A percentile compares a stretch with the other conserved stretches of the same genome.
Conservation (phyloP, 78 protist genomes). For the Polysphondylium violaceum region DNA sequence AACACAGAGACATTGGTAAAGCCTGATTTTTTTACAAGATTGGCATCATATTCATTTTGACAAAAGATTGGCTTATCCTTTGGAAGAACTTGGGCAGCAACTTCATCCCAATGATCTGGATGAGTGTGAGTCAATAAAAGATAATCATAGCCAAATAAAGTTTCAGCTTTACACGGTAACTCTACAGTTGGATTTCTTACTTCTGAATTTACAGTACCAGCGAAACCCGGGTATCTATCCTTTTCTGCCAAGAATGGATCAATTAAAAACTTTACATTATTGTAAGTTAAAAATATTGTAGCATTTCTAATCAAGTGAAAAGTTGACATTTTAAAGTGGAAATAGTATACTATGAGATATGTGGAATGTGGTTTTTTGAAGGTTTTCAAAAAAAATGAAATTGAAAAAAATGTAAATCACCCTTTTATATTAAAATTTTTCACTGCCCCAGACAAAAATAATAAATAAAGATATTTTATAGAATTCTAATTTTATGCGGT, state of each 20-base stretch:
- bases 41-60: neutral
- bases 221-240: neutral
- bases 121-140: neutral
- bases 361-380: too few relatives aligned
- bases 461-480: too few relatives aligned
- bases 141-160: neutral
- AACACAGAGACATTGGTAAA: neutral
- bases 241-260: neutral
- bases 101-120: slow-evolving; percentile 27
- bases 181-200: neutral
- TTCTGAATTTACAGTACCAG: neutral
- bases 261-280: neutral
- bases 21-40: neutral
- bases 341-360: too few relatives aligned
- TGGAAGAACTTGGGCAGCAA: neutral
- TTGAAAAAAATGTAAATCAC: too few relatives aligned
- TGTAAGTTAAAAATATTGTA: neutral
- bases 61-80: neutral
- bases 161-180: neutral
- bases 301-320: slow-evolving; percentile 15
- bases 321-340: too few relatives aligned
- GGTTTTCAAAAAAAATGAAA: too few relatives aligned
- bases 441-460: too few relatives aligned
- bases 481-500: too few relatives aligned
- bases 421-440: too few relatives aligned